phyloP scores from a whole-genome alignment of 129 eudicot species.

The Helianthus annuus region HanXRQr2.0-SUNRISE NC_035446.2:148334963-148335462 shows the following conservation, averaged over 20 bases:
- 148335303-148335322: conserved; percentile 84
- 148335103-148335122: conserved; percentile 85
- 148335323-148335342: conserved; percentile 78
- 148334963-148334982: conserved; percentile 59
- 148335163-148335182: conserved; percentile 86
- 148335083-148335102: conserved; percentile 97
- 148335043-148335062: conserved; percentile 75
- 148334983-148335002: conserved; percentile 79
- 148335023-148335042: conserved; percentile 72
- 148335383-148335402: conserved; percentile 86
- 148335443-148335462: conserved; percentile 90
- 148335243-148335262: neutral
- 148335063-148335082: conserved; percentile 95
- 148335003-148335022: conserved; percentile 67
- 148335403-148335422: conserved; percentile 81
- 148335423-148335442: conserved; percentile 74
- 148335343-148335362: conserved; percentile 83
- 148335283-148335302: conserved; percentile 41
- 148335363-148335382: conserved; percentile 79
- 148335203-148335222: neutral
- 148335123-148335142: conserved; percentile 62
- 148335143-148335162: conserved; percentile 55
- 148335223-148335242: neutral
- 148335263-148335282: neutral
- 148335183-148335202: conserved; percentile 77